These are phyloP conservation scores for Albugo candida DNA, from an alignment of 352 stramenopile species.

Conservation along the genomic window DNA sequence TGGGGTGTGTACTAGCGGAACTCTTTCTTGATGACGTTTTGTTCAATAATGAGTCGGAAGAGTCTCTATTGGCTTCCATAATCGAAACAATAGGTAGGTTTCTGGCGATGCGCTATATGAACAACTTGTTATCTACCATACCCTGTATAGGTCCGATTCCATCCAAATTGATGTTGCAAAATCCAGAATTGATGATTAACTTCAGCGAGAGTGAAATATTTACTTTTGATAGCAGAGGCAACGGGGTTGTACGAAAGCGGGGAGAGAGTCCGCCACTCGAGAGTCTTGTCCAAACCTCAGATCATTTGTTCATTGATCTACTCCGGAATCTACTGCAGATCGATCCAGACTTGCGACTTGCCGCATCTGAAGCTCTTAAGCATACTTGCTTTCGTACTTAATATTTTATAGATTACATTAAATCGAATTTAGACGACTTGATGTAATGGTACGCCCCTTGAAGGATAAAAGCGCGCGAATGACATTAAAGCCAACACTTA, in stretches of 20 bases:
- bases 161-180: constrained; percentile 25
- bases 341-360: constrained; percentile 27
- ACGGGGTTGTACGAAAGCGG: background rate
- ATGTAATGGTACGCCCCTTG: background rate
- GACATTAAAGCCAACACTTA: background rate
- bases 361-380: constrained; percentile 27
- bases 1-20: constrained; percentile 78
- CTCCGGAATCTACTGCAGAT: constrained; percentile 44
- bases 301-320: constrained; percentile 46
- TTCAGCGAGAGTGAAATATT: constrained; percentile 40
- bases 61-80: constrained; percentile 86
- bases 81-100: constrained; percentile 38
- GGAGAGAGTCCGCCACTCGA: constrained; percentile 19
- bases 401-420: constrained; percentile 25
- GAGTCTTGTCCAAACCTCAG: constrained; percentile 27
- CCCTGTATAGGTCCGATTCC: constrained; percentile 34
- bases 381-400: constrained; percentile 46
- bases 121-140: background rate
- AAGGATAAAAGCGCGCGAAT: background rate
- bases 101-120: background rate
- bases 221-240: constrained; percentile 12
- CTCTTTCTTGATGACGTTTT: constrained; percentile 72
- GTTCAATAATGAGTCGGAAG: constrained; percentile 75
- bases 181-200: constrained; percentile 27
- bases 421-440: constrained; percentile 17